phyloP scores from a whole-genome alignment of 768 basidiomycete species.

The Tubosaeta sp. region DNA sequence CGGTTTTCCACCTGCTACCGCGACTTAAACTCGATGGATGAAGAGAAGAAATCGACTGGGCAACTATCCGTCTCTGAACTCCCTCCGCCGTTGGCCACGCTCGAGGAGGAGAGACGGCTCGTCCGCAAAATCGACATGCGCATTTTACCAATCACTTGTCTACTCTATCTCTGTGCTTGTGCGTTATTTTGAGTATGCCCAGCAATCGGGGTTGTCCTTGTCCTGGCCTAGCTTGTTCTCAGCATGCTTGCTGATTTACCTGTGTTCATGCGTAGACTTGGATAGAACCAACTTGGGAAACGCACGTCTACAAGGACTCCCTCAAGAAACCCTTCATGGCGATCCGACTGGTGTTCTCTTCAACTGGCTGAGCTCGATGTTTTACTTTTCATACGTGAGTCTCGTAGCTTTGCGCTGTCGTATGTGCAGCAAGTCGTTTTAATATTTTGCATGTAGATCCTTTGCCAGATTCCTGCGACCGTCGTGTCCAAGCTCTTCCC shows the following conservation, averaged over 20 bases:
- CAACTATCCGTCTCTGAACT: background rate
- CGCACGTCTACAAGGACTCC: conserved; percentile 71
- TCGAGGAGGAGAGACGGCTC: conserved; percentile 35
- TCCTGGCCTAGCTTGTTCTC: background rate
- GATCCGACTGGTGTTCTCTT: conserved; percentile 63
- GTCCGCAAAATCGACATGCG: conserved; percentile 35
- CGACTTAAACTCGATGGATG: conserved; percentile 13
- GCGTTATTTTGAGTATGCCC: conserved; percentile 23
- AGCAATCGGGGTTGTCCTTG: background rate
- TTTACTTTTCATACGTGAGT: conserved; percentile 75
- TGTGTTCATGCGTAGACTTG: conserved; percentile 34
- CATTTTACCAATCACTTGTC: conserved; percentile 53
- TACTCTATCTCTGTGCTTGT: conserved; percentile 77
- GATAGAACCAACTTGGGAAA: conserved; percentile 79
- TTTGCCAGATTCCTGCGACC: conserved; percentile 65
- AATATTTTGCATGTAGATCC: conserved; percentile 41
- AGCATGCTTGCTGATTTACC: conserved; percentile 1
- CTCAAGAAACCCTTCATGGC: conserved; percentile 59
- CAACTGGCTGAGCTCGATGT: conserved; percentile 72
- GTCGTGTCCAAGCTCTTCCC: conserved; percentile 63
- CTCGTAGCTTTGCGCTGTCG: background rate
- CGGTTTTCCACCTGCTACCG: background rate
- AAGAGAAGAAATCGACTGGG: conserved; percentile 12
- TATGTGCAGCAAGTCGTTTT: background rate
- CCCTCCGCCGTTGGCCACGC: conserved; percentile 18